Evolutionary conservation across 202 grass and related monocot genomes (phyloP).

Genomic region (Dendrocalamus latiflorus): DNA sequence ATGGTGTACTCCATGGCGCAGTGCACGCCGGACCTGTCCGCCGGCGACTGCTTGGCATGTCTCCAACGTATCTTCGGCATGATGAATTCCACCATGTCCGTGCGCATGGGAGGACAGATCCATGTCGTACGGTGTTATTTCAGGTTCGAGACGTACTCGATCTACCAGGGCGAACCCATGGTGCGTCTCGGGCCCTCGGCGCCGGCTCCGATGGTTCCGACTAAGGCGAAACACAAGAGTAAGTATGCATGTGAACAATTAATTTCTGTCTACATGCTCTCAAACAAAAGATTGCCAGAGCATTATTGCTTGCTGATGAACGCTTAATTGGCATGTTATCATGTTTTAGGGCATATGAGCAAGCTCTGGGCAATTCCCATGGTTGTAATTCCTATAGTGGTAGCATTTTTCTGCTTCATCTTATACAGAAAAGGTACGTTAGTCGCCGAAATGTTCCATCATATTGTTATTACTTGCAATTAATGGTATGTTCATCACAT

Average conservation of each 20-base stretch:
- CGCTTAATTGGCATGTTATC: background rate
- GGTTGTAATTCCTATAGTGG: background rate
- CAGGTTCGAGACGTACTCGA: slow-evolving; percentile 34
- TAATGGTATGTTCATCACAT: background rate
- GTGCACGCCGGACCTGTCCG: slow-evolving; percentile 51
- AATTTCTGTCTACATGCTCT: background rate
- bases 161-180: slow-evolving; percentile 11
- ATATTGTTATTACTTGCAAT: background rate
- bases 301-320: background rate
- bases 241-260: background rate
- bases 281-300: background rate
- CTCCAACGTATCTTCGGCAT: background rate
- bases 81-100: slow-evolving; percentile 11
- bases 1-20: slow-evolving; percentile 36
- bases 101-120: no score
- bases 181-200: background rate
- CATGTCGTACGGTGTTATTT: slow-evolving; percentile 30
- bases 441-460: background rate
- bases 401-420: slow-evolving; percentile 16
- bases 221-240: background rate
- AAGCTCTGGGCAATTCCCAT: slow-evolving; percentile 32
- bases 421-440: slow-evolving; percentile 35
- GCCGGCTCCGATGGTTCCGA: background rate
- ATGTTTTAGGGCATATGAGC: slow-evolving; percentile 6
- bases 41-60: slow-evolving; percentile 29